These are phyloP conservation scores for Capsicum rhomboideum DNA, from an alignment of 257 asterid species.

Conservation along the genomic window DNA sequence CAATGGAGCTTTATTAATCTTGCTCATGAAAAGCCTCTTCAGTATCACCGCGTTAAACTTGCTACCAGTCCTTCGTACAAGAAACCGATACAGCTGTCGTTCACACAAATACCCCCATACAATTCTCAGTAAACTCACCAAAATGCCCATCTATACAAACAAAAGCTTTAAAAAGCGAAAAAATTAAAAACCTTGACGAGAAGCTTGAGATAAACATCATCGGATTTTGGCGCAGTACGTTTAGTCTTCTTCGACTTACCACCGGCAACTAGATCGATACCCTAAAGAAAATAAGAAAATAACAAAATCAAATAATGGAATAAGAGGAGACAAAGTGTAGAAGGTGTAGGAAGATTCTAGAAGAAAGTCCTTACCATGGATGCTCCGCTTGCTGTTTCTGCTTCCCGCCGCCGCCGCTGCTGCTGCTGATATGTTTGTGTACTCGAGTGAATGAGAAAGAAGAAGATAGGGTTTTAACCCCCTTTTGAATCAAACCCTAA, in stretches of 20 bases:
- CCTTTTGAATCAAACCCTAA: background rate
- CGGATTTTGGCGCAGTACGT: conserved; percentile 70
- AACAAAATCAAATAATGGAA: background rate
- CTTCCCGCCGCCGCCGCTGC: background rate
- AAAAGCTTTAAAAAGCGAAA: background rate
- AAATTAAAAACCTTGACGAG: conserved; percentile 49
- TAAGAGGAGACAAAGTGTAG: too few relatives aligned
- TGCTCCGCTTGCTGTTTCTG: background rate
- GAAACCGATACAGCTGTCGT: conserved; percentile 64
- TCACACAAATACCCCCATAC: background rate
- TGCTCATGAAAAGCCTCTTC: conserved; percentile 91
- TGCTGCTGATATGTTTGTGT: background rate
- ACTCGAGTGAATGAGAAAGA: background rate
- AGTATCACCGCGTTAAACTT: conserved; percentile 70
- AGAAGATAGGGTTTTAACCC: background rate
- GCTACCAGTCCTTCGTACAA: conserved; percentile 89
- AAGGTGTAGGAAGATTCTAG: background rate
- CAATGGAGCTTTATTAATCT: conserved; percentile 74
- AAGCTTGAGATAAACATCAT: conserved; percentile 58
- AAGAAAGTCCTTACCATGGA: background rate
- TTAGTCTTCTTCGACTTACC: conserved; percentile 89
- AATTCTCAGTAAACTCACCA: background rate
- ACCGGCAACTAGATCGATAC: conserved; percentile 89
- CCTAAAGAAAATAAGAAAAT: conserved; percentile 24
- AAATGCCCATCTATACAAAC: background rate